Evolutionary conservation across 1,284 basidiomycete species (phyloP).

Genomic region (Pholiota adiposa): DNA sequence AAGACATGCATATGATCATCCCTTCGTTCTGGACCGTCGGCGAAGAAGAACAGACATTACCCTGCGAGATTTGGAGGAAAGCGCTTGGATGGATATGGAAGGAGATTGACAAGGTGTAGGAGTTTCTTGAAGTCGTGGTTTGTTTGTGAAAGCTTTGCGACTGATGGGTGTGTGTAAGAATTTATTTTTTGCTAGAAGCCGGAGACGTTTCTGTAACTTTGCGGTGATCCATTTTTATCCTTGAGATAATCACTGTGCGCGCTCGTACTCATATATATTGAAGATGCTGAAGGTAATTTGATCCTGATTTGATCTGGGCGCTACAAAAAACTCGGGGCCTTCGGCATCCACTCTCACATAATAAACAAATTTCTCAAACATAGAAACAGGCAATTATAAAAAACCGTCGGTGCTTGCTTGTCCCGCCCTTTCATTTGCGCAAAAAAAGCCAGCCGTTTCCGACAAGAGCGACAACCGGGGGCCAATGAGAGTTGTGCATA

Average conservation of each 20-base stretch:
- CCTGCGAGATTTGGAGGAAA: constrained; percentile 3
- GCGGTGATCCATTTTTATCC: neutral
- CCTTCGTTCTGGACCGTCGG: constrained; percentile 39
- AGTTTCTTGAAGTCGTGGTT: neutral
- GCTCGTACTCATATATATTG: too few species aligned
- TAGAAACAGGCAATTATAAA: neutral
- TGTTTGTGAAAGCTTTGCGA: neutral
- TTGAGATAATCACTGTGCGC: too few species aligned
- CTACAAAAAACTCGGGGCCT: neutral
- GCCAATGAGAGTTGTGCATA: too few species aligned
- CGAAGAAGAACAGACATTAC: constrained; percentile 19
- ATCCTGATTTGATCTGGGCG: too few species aligned
- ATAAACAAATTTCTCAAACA: neutral
- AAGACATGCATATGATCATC: constrained; percentile 42
- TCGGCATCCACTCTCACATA: too few species aligned
- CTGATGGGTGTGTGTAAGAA: neutral
- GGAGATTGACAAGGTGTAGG: neutral
- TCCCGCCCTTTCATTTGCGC: neutral
- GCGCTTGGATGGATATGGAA: constrained; percentile 4
- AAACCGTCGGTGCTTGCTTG: neutral
- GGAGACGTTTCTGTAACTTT: neutral
- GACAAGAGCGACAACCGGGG: too few species aligned
- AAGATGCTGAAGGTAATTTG: too few species aligned
- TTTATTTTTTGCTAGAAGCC: too few species aligned
- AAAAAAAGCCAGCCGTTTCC: too few species aligned